These are phyloP conservation scores for grape (Vitis vinifera) DNA, from an alignment of 164 flowering plant species.

Conservation along the genomic window ASM3070453v1 NC_081817.1:26216501-26217000, in stretches of 20 bases:
- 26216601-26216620: no score
- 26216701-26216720: neutral
- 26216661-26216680: no score
- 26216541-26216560: no score
- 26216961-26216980: no score
- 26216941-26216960: no score
- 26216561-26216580: no score
- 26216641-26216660: no score
- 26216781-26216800: conserved; percentile 16
- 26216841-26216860: conserved; percentile 15
- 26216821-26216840: conserved; percentile 19
- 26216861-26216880: conserved; percentile 19
- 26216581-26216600: no score
- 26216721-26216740: neutral
- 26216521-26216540: neutral
- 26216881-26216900: conserved; percentile 1
- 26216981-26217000: no score
- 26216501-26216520: neutral
- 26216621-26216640: no score
- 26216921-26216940: no score
- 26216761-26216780: conserved; percentile 16
- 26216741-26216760: conserved; percentile 5
- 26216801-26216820: conserved; percentile 17
- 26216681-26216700: neutral
- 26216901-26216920: neutral